Evolutionary conservation across 805 yeast species (phyloP), one percentile per base, ranked within the genome.

Genomic region (Ogataea philodendri): DNA sequence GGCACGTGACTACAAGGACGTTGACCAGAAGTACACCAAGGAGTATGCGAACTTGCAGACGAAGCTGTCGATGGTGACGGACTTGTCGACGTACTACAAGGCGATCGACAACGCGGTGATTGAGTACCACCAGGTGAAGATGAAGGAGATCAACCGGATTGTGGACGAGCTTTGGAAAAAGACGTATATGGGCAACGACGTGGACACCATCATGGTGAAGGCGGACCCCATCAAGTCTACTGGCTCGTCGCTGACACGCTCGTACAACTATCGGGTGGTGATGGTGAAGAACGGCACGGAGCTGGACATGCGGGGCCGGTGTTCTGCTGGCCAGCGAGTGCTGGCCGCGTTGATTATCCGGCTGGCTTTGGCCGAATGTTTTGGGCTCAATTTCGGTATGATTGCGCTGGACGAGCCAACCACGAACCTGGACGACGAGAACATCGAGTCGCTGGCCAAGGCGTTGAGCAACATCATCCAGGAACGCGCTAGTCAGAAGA

Each of bases 361-460:
- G 37, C 63, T 93, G 37, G 96, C 97, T 0, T 66, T 93, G 30
- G 93, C 97, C 1, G 97, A 93, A 60, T 86, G 97, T 52, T 90
- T 93, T 66, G 97, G 98, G 6, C 72, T 80, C 2, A 86, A 84
- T 54, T 90, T 96, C 65, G 98, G 98, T 32, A 84, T 93, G 61
- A 86, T 93, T 49, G 95, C 97, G 0, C 68, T 93, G 24, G 99
- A 93, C 62, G 99, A 93, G 62, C 99, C 99, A 7, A 93, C 99
- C 0, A 93, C 98, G 0, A 93, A 93, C 52, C 67, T 93, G 39
- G 99, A 93, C 60, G 77, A 74, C 32, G 96, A 84, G 41, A 93
- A 93, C 53, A 78, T 89, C 34, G 94, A 83, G 49, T 78, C 95
- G 23, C 70, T 93, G 41, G 98, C 97, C 0, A 75, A 70, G 46